Base-by-base conservation (phyloP, 2,329 filamentous ascomycete genomes). In the Colletotrichum gigasporum region DNA sequence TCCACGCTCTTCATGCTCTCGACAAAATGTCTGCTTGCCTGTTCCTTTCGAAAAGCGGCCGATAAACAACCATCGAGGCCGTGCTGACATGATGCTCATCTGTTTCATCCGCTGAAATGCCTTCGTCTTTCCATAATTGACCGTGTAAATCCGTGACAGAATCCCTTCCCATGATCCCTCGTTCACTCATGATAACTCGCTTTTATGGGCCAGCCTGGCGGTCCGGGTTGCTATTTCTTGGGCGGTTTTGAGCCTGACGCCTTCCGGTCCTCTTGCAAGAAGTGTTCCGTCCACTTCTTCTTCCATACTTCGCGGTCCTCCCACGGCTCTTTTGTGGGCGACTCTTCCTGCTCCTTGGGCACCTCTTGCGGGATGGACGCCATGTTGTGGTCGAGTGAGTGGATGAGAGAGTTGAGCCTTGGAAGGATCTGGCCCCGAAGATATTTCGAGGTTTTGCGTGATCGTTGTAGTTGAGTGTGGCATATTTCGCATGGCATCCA, bases 301-400 rank as follows among this genome's bases (percentile, higher is more conserved):
- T 45, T 65, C 62, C 62, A 65, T 28, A 65, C 62, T 20, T 65
- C 62, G 35, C 62, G 62, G 18, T 65, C 62, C 42, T 65, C 62
- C 62, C 62, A 65, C 5, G 62, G 62, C 44, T 65, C 62, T 41
- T 55, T 65, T n/a, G 48, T 54, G 11, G 62, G 50, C 6, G 48
- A 18, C 11, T 65, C 62, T 24, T 65, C 62, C 48, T 65, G 62
- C 28, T 65, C 62, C 42, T 65, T 65, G 47, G 56, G 56, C 34
- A 61, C 56, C 42, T 61, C 62, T 6, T 37, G 41, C 22, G 62
- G 62, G 22, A 65, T 65, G n/a, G 62, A 61, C n/a, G 62, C 42
- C 62, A 62, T 65, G 28, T 61, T 65, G 56, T 65, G 62, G 35
- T 65, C 62, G 28, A 65, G 48, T 8, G 62, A 65, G 48, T 65